A percentile compares a stretch with the other conserved stretches of the same genome.
Conservation (phyloP, 495 filamentous ascomycete genomes). For the Amphirosellinia nigrospora region DNA sequence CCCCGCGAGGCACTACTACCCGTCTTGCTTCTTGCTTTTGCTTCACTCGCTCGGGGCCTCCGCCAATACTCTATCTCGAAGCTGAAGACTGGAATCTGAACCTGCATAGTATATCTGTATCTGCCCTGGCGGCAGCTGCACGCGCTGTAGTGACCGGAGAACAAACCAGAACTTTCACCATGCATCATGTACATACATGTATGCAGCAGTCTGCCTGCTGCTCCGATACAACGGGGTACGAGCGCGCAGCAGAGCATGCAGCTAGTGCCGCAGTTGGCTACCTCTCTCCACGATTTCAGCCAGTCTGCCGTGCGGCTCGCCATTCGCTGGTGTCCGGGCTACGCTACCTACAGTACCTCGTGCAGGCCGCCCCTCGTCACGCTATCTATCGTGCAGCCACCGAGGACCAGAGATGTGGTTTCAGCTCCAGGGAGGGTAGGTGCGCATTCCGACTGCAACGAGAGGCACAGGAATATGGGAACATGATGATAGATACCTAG, state of each 20-base stretch:
- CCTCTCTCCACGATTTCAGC: constrained; percentile 19
- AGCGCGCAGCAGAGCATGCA: constrained; percentile 22
- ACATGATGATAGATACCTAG: neutral
- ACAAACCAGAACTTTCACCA: constrained; percentile 7
- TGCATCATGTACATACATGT: no score
- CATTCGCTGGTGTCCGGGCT: neutral
- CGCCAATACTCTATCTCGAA: constrained; percentile 7
- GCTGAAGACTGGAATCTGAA: constrained; percentile 16
- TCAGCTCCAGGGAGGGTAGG: constrained; percentile 20
- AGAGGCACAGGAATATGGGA: neutral
- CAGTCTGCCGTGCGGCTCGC: constrained; percentile 4
- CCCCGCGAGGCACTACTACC: constrained; percentile 2
- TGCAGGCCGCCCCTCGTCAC: constrained; percentile 8
- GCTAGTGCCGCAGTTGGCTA: constrained; percentile 20
- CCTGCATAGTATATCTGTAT: constrained; percentile 12
- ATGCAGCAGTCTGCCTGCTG: constrained; percentile 11
- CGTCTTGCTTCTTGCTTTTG: neutral
- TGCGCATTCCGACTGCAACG: constrained; percentile 16
- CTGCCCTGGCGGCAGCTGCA: neutral
- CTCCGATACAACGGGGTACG: constrained; percentile 13
- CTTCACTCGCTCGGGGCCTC: constrained; percentile 1
- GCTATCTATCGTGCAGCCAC: neutral
- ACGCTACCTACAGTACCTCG: neutral
- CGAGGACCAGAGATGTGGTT: constrained; percentile 12
- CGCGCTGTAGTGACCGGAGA: constrained; percentile 7